Evolutionary conservation across 2,329 filamentous ascomycete species (phyloP).

Genomic region (Botrytis medusae): DNA sequence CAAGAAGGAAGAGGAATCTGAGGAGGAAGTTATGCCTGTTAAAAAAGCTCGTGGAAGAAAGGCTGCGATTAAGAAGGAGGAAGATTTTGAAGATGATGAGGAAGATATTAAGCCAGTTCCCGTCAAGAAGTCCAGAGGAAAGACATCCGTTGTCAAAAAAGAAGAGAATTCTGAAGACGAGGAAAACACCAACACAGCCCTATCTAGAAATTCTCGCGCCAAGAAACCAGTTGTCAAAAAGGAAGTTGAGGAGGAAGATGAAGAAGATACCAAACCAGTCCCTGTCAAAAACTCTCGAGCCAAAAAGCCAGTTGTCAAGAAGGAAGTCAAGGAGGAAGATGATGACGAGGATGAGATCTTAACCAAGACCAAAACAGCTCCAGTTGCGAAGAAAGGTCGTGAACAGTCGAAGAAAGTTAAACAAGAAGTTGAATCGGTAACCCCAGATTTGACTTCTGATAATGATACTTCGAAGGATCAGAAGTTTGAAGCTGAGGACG

Average conservation of each 20-base stretch:
- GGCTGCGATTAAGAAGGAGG: slow-evolving; percentile 14
- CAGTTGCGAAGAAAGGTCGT: not conserved
- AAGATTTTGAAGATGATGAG: not conserved
- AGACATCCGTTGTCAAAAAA: slow-evolving; percentile 31
- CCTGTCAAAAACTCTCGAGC: not conserved
- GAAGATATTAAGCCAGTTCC: not conserved
- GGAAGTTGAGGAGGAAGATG: not conserved
- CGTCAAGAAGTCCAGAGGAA: slow-evolving; percentile 24
- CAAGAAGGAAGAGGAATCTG: slow-evolving; percentile 19
- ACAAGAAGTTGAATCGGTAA: not conserved
- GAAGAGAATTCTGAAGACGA: slow-evolving; percentile 27
- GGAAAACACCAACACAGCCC: slow-evolving; percentile 35
- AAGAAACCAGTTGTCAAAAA: slow-evolving; percentile 34
- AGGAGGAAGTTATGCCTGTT: slow-evolving; percentile 34
- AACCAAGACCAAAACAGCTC: slow-evolving; percentile 7
- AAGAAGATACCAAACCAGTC: not conserved
- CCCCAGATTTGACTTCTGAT: not conserved
- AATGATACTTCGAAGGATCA: not conserved
- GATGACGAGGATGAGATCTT: slow-evolving; percentile 16
- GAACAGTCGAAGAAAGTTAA: slow-evolving; percentile 9
- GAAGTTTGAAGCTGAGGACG: not conserved
- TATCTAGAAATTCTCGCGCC: slow-evolving; percentile 7
- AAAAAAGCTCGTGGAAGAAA: slow-evolving; percentile 32
- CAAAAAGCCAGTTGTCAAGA: slow-evolving; percentile 6
- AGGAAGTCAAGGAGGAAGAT: slow-evolving; percentile 7